A percentile compares a stretch with the other conserved stretches of the same genome.
Conservation (phyloP, 495 filamentous ascomycete species). For the Penicillium macrosclerotiorum region DNA sequence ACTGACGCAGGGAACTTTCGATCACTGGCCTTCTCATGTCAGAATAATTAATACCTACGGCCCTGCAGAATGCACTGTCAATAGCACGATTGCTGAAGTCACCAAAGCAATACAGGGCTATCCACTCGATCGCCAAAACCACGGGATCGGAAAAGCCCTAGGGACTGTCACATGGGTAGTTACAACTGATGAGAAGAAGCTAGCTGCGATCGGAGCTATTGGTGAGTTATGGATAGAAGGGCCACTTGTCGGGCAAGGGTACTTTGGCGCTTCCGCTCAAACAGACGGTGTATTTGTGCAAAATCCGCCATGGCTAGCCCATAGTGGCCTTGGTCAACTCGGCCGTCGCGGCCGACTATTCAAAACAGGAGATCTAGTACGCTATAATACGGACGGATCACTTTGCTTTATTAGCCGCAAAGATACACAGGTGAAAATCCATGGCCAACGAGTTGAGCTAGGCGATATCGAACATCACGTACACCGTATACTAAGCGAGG, state of each 20-base stretch:
- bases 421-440: constrained; percentile 34
- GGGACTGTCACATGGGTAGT: constrained; percentile 35
- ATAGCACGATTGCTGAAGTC: neutral
- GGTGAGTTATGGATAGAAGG: constrained; percentile 49
- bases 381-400: constrained; percentile 33
- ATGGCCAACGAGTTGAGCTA: constrained; percentile 35
- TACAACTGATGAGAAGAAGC: constrained; percentile 24
- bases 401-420: constrained; percentile 35
- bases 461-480: constrained; percentile 31
- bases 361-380: constrained; percentile 52
- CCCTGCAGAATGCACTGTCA: constrained; percentile 21
- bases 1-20: too few relatives aligned
- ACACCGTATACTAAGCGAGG: neutral
- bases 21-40: too few relatives aligned
- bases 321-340: constrained; percentile 36
- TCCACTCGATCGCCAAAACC: too few relatives aligned
- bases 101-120: too few relatives aligned
- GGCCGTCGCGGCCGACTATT: constrained; percentile 26
- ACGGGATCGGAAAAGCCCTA: neutral
- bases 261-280: constrained; percentile 35
- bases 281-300: constrained; percentile 42
- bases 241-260: constrained; percentile 36
- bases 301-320: constrained; percentile 25
- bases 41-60: constrained; percentile 20
- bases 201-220: constrained; percentile 34